These are phyloP conservation scores for Akanthomyces dipterigenus DNA, from an alignment of 2,329 filamentous ascomycete genomes.

Conservation along the genomic window DNA sequence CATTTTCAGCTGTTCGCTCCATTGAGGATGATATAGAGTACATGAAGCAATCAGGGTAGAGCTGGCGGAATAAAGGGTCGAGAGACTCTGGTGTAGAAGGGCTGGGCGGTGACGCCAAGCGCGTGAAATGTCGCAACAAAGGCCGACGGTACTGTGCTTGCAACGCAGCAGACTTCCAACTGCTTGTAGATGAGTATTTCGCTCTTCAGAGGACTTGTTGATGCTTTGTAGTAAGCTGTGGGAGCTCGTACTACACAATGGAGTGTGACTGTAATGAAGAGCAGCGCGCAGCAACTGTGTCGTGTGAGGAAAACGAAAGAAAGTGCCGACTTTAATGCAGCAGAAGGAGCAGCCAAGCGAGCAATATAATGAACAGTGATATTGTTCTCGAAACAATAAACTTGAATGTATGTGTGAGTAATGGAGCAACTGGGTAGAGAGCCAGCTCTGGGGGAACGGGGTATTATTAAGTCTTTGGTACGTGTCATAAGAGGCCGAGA, in stretches of 20 bases:
- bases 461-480: neutral
- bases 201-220: neutral
- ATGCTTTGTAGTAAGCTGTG: neutral
- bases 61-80: neutral
- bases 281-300: neutral
- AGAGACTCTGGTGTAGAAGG: neutral
- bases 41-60: neutral
- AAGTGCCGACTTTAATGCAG: neutral
- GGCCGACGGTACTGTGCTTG: neutral
- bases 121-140: neutral
- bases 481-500: neutral
- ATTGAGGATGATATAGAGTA: neutral
- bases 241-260: neutral
- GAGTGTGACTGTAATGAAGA: neutral
- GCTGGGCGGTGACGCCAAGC: neutral
- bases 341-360: too few species aligned
- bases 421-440: neutral
- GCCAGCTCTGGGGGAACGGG: conserved; percentile 7
- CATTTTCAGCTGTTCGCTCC: neutral
- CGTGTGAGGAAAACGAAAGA: neutral
- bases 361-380: neutral
- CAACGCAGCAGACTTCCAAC: neutral
- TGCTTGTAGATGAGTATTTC: neutral
- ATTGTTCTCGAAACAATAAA: conserved; percentile 5
- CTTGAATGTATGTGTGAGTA: neutral